Percentiles rank a stretch among this genome's conserved stretches.
phyloP scores from a whole-genome alignment of 2,329 filamentous ascomycete species.

The Pseudophaeomoniella oleicola region DNA sequence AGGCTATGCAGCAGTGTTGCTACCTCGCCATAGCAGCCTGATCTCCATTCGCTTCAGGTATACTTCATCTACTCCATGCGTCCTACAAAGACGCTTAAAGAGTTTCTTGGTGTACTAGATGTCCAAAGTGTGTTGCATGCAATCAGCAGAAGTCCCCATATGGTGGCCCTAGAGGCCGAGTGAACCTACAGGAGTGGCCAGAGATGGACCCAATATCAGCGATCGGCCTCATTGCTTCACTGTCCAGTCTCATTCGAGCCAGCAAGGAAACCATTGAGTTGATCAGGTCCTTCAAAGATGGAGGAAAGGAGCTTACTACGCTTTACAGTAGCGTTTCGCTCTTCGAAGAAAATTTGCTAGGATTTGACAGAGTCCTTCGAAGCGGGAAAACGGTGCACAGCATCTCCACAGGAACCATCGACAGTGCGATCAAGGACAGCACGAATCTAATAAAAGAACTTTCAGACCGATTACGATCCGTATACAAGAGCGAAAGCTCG shows the following conservation, averaged over 20 bases:
- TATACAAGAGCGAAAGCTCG: slow-evolving; percentile 6
- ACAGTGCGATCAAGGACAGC: slow-evolving; percentile 4
- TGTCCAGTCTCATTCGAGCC: slow-evolving; percentile 3
- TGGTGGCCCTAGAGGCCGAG: not conserved
- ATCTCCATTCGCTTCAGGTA: too few species aligned
- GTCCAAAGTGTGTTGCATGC: not conserved
- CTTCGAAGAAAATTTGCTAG: slow-evolving; percentile 7
- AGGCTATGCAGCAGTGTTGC: not conserved
- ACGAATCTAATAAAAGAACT: slow-evolving; percentile 6
- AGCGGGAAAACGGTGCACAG: slow-evolving; percentile 8
- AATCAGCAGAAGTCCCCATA: not conserved
- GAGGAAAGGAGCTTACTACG: slow-evolving; percentile 4
- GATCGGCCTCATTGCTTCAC: slow-evolving; percentile 5
- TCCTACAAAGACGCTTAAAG: not conserved
- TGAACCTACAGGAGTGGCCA: not conserved
- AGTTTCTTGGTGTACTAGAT: not conserved
- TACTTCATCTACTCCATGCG: too few species aligned
- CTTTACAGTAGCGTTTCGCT: slow-evolving; percentile 6
- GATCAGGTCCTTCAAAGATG: slow-evolving; percentile 4
- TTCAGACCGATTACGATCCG: slow-evolving; percentile 2
- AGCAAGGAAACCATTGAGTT: slow-evolving; percentile 3
- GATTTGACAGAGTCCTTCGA: slow-evolving; percentile 8
- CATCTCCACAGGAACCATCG: slow-evolving; percentile 5
- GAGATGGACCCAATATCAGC: slow-evolving; percentile 7
- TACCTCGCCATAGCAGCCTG: not conserved